Evolutionary conservation across 148 eudicot species (phyloP).

Genomic region (Chenopodium formosanum): DNA sequence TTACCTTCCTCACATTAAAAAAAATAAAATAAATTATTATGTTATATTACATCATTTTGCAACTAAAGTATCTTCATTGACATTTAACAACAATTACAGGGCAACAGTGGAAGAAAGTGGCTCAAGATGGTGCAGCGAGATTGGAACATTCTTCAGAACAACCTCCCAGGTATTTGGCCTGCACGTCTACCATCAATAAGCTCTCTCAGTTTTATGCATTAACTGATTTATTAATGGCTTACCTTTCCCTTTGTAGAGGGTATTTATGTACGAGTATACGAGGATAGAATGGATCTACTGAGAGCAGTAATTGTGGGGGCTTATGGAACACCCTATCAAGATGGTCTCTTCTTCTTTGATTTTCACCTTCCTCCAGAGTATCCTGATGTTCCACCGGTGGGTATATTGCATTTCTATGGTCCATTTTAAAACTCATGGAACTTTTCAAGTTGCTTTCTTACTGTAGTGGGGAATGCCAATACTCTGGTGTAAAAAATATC

Average conservation of each 20-base stretch:
- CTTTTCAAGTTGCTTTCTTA: not conserved
- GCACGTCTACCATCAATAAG: not conserved
- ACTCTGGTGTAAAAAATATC: not conserved
- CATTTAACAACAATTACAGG: slow-evolving; percentile 38
- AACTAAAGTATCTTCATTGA: not conserved
- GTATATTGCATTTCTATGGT: slow-evolving; percentile 23
- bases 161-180: slow-evolving; percentile 66
- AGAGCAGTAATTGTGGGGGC: slow-evolving; percentile 97
- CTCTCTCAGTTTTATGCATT: not conserved
- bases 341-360: slow-evolving; percentile 97
- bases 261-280: slow-evolving; percentile 89
- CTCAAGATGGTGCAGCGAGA: slow-evolving; percentile 91
- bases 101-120: slow-evolving; percentile 79
- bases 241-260: slow-evolving; percentile 48
- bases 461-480: not conserved
- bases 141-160: slow-evolving; percentile 93
- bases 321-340: slow-evolving; percentile 98
- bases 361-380: slow-evolving; percentile 95
- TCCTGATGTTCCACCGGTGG: slow-evolving; percentile 95
- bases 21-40: no score
- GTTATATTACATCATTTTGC: not conserved
- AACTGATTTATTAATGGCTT: not conserved
- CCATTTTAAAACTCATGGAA: not conserved
- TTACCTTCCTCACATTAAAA: not conserved
- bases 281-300: slow-evolving; percentile 94